Evolutionary conservation across 805 yeast species (phyloP).

Genomic region (Starmerella etchellsii): DNA sequence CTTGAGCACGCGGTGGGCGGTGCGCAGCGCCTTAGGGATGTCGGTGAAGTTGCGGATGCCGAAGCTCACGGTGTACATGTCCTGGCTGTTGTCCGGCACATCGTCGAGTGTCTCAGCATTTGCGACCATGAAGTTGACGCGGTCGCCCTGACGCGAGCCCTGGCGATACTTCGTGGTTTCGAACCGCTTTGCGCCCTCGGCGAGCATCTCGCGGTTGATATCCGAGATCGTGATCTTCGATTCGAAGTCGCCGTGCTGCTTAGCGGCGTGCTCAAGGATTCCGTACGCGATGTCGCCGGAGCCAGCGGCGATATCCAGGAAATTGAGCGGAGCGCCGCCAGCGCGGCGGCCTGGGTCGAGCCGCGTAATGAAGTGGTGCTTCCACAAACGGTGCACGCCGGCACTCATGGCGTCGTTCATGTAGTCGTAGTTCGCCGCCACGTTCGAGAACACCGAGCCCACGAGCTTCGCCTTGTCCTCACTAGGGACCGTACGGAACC

Average conservation of each 20-base stretch:
- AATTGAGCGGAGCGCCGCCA: slow-evolving; percentile 68
- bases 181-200: slow-evolving; percentile 77
- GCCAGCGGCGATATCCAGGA: slow-evolving; percentile 96
- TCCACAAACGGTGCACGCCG: slow-evolving; percentile 94
- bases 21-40: slow-evolving; percentile 80
- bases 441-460: slow-evolving; percentile 82
- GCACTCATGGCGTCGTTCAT: slow-evolving; percentile 98
- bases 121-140: slow-evolving; percentile 75
- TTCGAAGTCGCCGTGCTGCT: slow-evolving; percentile 56
- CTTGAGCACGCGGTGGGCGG: slow-evolving; percentile 90
- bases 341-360: slow-evolving; percentile 91
- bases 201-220: slow-evolving; percentile 90
- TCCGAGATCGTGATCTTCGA: slow-evolving; percentile 86
- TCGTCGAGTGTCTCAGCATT: slow-evolving; percentile 83
- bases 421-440: slow-evolving; percentile 83
- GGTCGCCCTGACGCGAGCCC: slow-evolving; percentile 44
- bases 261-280: slow-evolving; percentile 77
- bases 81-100: slow-evolving; percentile 78
- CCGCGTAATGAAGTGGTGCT: slow-evolving; percentile 72
- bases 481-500: slow-evolving; percentile 67
- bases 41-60: slow-evolving; percentile 95
- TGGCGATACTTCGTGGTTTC: slow-evolving; percentile 27
- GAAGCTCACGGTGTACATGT: slow-evolving; percentile 90
- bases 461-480: slow-evolving; percentile 61
- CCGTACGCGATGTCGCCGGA: slow-evolving; percentile 98